Percentiles rank a stretch among this genome's conserved stretches.
These are phyloP conservation scores for Macrolepiota albuminosa DNA, from an alignment of 768 basidiomycete species.

Conservation along the genomic window DNA sequence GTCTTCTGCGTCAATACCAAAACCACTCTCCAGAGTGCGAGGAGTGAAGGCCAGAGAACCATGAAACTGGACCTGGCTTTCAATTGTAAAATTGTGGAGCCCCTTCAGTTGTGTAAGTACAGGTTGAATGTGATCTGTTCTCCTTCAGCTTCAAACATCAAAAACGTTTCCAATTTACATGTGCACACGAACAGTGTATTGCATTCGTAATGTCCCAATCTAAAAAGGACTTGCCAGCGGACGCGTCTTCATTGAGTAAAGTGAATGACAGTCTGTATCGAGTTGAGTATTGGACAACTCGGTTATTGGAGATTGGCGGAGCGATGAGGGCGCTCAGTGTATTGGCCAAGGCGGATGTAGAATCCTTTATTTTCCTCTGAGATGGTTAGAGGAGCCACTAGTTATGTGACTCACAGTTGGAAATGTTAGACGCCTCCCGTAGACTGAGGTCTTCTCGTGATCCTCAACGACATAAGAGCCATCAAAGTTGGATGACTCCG, in stretches of 20 bases:
- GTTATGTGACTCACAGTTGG: conserved; percentile 15
- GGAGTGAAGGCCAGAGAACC: conserved; percentile 86
- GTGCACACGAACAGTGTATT: conserved; percentile 51
- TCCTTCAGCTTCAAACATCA: background rate
- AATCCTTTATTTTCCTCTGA: background rate
- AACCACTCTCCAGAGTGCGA: conserved; percentile 31
- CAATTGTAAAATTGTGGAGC: conserved; percentile 88
- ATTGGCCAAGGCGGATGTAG: conserved; percentile 22
- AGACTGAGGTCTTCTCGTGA: conserved; percentile 17
- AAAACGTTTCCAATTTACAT: background rate
- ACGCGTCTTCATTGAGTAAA: conserved; percentile 85
- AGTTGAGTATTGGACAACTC: conserved; percentile 71
- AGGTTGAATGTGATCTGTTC: conserved; percentile 65
- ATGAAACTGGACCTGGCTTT: conserved; percentile 92
- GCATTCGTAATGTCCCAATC: conserved; percentile 73
- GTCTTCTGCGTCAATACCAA: conserved; percentile 72
- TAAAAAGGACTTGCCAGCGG: conserved; percentile 51
- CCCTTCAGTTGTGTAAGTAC: conserved; percentile 51
- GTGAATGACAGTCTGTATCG: conserved; percentile 89
- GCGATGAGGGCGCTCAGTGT: conserved; percentile 32
- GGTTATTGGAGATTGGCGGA: conserved; percentile 39
- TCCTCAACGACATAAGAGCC: conserved; percentile 20
- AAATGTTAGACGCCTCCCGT: conserved; percentile 25
- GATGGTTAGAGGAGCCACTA: conserved; percentile 16
- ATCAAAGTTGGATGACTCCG: background rate